Evolutionary conservation across 805 yeast species (phyloP), one percentile per base, ranked within the genome.

Genomic region (Maudiozyma bulderi): DNA sequence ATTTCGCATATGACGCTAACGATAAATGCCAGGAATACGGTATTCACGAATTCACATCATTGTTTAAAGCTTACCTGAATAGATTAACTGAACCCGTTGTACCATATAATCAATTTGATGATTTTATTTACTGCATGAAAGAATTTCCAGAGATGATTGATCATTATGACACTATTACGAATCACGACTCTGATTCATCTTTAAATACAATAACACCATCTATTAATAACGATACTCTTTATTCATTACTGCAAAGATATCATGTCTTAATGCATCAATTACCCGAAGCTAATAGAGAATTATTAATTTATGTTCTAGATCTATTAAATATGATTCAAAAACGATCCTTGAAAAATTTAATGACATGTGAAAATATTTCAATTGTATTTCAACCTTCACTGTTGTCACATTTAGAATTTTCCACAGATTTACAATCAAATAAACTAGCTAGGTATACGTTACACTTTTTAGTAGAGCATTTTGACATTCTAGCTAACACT

Each of bases 361-460:
- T 91, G 99, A 81, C 95, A 2, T 84, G 95, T 1, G 77, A 86
- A 56, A 91, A 93, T 63, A 72, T 91, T 52, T 95, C 98, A 0
- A 95, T 97, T 3, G 85, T 91, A 48, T 93, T 93, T 70, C 98
- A 91, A 68, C 98, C 98, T 2, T 85, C 96, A 14, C 80, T 91
- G 10, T 72, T 93, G 44, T 84, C 95, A 8, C 97, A 90, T 64
- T 95, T 95, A 3, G 76, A 75, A 51, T 96, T 91, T 64, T 95
- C 88, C 59, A 78, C 88, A 81, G 78, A 82, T 38, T 96, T 96
- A 0, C 84, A 80, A 28, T 96, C 91, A 65, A 88, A 88, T 67
- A 89, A 84, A 5, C 69, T 88, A 34, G 84, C 95, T 4, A 88
- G 88, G 54, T 73, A 79, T 7, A 95, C 86, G 37, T 82, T 91